phyloP scores from a whole-genome alignment of 768 basidiomycete genomes.

The Tulasnella sp. region DNA sequence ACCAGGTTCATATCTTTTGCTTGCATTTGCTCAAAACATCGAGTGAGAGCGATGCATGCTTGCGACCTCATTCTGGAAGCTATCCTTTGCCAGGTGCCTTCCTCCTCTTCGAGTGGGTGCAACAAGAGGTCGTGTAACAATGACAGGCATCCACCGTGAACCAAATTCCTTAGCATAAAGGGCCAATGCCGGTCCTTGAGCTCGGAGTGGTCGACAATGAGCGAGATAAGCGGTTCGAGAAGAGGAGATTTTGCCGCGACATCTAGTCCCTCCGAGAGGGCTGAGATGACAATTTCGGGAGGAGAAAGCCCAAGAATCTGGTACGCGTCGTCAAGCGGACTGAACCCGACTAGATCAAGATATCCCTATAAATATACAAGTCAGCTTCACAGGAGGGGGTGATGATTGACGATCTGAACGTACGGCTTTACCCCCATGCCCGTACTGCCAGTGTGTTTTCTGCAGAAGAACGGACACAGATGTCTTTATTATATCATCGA shows the following conservation, averaged over 20 bases:
- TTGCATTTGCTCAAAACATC: slow-evolving; percentile 9
- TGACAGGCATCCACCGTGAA: neutral
- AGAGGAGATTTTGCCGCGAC: neutral
- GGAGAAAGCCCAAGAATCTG: neutral
- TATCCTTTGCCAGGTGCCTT: neutral
- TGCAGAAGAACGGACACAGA: neutral
- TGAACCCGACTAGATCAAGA: neutral
- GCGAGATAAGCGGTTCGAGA: slow-evolving; percentile 9
- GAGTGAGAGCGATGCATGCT: neutral
- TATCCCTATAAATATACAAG: neutral
- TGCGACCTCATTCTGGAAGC: neutral
- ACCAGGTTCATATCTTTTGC: neutral
- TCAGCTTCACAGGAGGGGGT: neutral
- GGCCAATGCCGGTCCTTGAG: slow-evolving; percentile 5
- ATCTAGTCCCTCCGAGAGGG: neutral
- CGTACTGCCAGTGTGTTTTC: slow-evolving; percentile 11
- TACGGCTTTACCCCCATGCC: neutral
- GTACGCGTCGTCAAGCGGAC: slow-evolving; percentile 21
- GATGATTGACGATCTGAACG: neutral
- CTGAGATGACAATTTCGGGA: neutral
- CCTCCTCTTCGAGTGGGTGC: neutral
- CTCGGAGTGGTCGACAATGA: slow-evolving; percentile 10
- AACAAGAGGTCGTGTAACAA: neutral
- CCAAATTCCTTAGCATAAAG: neutral
- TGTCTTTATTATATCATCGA: neutral